A percentile compares a stretch with the other conserved stretches of the same genome.
Conservation (phyloP, 2,329 filamentous ascomycete genomes). For the Zopfia rhizophila region DNA sequence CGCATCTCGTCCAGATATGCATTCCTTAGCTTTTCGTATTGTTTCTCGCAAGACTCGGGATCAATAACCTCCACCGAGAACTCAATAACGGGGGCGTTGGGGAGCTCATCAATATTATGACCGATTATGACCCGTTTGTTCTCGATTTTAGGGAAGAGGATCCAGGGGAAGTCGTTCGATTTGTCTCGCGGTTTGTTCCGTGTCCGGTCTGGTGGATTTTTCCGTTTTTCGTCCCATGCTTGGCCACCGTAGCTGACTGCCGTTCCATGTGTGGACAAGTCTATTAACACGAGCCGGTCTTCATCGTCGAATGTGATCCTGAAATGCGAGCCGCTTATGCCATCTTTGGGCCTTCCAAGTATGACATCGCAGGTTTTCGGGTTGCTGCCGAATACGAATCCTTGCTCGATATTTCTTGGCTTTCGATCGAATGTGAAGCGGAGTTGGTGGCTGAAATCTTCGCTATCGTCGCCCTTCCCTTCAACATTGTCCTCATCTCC, state of each 20-base stretch:
- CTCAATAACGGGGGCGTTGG: constrained; percentile 6
- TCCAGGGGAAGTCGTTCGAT: constrained; percentile 4
- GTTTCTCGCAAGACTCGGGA: constrained; percentile 3
- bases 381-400: constrained; percentile 6
- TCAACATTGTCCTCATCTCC: constrained; percentile 7
- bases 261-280: constrained; percentile 5
- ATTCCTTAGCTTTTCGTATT: constrained; percentile 4
- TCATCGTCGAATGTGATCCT: constrained; percentile 8
- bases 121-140: constrained; percentile 7
- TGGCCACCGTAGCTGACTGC: constrained; percentile 10
- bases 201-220: constrained; percentile 6
- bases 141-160: constrained; percentile 9
- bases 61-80: constrained; percentile 8
- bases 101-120: neutral
- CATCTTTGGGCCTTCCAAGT: constrained; percentile 1
- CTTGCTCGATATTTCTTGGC: constrained; percentile 5
- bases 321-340: constrained; percentile 10
- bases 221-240: constrained; percentile 8
- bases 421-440: constrained; percentile 7
- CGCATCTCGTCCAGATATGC: constrained; percentile 9
- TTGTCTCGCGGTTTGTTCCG: constrained; percentile 2
- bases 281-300: constrained; percentile 7
- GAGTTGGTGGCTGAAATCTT: constrained; percentile 8
- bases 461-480: neutral
- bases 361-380: constrained; percentile 10